A percentile compares a stretch with the other conserved stretches of the same genome.
These are phyloP conservation scores for Caryopteris hybrid DNA, from an alignment of 305 asterid genomes.

Conservation along the genomic window DNA sequence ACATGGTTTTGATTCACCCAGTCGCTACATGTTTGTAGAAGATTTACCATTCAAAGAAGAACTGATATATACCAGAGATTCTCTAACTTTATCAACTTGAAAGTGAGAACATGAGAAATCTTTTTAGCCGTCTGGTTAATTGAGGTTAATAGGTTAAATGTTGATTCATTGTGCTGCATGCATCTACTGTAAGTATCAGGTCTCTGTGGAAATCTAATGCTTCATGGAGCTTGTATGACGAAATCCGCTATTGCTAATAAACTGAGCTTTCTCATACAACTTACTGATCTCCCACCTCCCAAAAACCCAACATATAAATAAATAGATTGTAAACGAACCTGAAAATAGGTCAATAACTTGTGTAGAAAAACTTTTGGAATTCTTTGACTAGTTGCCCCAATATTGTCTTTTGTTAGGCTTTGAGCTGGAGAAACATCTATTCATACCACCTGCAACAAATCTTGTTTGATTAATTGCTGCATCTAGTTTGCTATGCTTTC, in stretches of 20 bases:
- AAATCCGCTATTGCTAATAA: too few relatives aligned
- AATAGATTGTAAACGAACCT: too few relatives aligned
- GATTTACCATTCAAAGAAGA: too few relatives aligned
- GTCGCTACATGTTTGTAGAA: too few relatives aligned
- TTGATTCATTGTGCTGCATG: not conserved
- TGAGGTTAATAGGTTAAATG: not conserved
- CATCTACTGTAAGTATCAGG: not conserved
- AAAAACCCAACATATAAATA: not conserved
- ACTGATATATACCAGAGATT: not conserved
- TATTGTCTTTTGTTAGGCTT: not conserved
- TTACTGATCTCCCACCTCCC: not conserved
- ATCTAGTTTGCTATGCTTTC: not conserved
- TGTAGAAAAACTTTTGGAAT: not conserved
- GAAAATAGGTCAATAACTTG: too few relatives aligned
- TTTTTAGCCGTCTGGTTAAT: not conserved
- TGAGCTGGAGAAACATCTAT: not conserved
- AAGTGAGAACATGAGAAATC: not conserved
- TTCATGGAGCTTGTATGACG: slow-evolving; percentile 1
- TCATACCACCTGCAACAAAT: not conserved
- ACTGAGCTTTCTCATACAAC: not conserved
- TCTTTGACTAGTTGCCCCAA: not conserved
- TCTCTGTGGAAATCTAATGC: not conserved
- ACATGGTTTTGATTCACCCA: too few relatives aligned
- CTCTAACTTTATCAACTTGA: not conserved
- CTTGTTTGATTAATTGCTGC: not conserved